Percentiles rank a stretch among this genome's conserved stretches.
These are phyloP conservation scores for Amanita pallidorosea DNA, from an alignment of 768 basidiomycete genomes.

Conservation along the genomic window DNA sequence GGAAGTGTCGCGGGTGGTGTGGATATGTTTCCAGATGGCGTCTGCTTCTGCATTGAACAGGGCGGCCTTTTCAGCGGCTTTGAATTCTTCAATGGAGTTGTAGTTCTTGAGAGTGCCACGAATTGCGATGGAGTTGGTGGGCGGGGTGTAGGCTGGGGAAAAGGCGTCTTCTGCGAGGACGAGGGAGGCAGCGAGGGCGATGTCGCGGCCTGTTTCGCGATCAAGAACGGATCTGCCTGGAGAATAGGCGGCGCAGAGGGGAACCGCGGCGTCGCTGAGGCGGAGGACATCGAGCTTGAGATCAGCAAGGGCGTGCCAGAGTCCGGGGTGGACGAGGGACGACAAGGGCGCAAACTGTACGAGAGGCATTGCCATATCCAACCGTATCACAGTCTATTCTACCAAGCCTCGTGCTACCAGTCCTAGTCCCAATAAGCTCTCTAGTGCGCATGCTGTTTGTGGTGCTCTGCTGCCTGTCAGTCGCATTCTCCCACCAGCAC, in stretches of 20 bases:
- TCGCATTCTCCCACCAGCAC: constrained; percentile 11
- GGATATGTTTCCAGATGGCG: constrained; percentile 64
- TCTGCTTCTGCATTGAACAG: constrained; percentile 67
- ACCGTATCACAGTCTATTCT: too few relatives aligned
- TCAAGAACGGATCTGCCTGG: constrained; percentile 66
- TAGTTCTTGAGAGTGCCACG: constrained; percentile 81
- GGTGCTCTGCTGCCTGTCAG: constrained; percentile 47
- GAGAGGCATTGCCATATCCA: constrained; percentile 33
- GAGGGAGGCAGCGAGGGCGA: constrained; percentile 62
- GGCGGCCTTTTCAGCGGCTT: constrained; percentile 77
- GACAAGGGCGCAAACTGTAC: constrained; percentile 87
- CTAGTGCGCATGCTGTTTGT: constrained; percentile 86
- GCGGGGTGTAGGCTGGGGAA: constrained; percentile 29
- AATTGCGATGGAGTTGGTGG: constrained; percentile 39
- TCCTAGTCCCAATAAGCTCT: neutral
- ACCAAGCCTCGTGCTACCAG: too few relatives aligned
- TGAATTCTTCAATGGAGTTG: constrained; percentile 97
- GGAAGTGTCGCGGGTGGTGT: constrained; percentile 38
- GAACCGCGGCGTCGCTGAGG: constrained; percentile 62
- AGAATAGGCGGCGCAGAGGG: constrained; percentile 58
- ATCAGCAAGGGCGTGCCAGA: constrained; percentile 86
- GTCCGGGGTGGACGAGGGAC: constrained; percentile 79
- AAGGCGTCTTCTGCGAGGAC: constrained; percentile 60
- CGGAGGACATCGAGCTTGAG: constrained; percentile 88
- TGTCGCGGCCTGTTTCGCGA: constrained; percentile 62